Conservation (phyloP, 2,329 filamentous ascomycete species). For the Paracoccidioides lutzii region DNA sequence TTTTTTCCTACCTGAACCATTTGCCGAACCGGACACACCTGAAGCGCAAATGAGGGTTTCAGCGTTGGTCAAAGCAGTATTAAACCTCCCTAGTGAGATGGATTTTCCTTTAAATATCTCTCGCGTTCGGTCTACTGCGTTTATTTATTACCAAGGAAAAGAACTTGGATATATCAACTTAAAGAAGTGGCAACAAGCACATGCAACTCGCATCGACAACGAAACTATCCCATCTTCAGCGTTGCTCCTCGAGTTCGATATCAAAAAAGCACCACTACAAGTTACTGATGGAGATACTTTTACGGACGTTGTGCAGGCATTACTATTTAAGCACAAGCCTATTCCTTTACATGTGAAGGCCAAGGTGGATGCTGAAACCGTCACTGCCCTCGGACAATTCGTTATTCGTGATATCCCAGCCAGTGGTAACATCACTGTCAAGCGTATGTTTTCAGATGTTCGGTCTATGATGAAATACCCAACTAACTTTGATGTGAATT, state of each 20-base stretch:
- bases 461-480: background rate
- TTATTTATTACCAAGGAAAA: conserved; percentile 64
- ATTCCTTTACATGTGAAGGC: conserved; percentile 66
- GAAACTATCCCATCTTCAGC: conserved; percentile 45
- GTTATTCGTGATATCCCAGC: conserved; percentile 70
- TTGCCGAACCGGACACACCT: conserved; percentile 61
- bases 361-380: conserved; percentile 67
- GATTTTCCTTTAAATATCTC: conserved; percentile 73
- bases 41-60: conserved; percentile 66
- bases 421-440: conserved; percentile 75
- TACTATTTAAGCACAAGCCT: conserved; percentile 60
- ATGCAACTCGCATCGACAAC: conserved; percentile 56
- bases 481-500: conserved; percentile 1
- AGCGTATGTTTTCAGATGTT: conserved; percentile 56
- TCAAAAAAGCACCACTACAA: conserved; percentile 67
- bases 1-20: conserved; percentile 70
- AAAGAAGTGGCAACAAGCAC: conserved; percentile 68
- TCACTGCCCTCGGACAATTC: conserved; percentile 69
- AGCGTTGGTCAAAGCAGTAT: conserved; percentile 66
- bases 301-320: conserved; percentile 62
- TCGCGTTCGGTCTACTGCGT: conserved; percentile 59
- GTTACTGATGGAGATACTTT: conserved; percentile 73
- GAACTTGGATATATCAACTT: conserved; percentile 75
- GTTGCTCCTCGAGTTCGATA: conserved; percentile 61
- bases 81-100: conserved; percentile 70